These are phyloP conservation scores for Apiospora marii DNA, from an alignment of 2,329 filamentous ascomycete genomes.

Conservation along the genomic window DNA sequence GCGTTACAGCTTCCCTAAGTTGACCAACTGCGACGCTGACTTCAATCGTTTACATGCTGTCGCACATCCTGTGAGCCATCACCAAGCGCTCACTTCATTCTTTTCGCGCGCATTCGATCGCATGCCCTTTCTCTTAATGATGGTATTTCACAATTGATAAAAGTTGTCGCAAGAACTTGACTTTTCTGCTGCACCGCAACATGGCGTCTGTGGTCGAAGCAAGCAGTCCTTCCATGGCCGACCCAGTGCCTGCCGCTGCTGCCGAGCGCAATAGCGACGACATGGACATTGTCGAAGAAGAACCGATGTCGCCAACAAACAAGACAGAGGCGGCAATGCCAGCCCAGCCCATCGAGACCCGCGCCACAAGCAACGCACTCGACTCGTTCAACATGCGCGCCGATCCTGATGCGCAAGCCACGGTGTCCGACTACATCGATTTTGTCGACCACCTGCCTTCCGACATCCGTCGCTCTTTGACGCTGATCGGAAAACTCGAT, in stretches of 20 bases:
- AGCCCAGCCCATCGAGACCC: constrained; percentile 38
- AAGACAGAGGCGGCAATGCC: constrained; percentile 40
- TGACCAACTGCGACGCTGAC: not conserved
- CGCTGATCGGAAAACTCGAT: constrained; percentile 71
- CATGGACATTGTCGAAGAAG: constrained; percentile 15
- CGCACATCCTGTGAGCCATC: not conserved
- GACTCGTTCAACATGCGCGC: constrained; percentile 59
- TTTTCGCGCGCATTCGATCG: not conserved
- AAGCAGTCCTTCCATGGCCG: constrained; percentile 5
- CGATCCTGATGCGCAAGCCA: constrained; percentile 73
- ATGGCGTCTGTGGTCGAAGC: constrained; percentile 5
- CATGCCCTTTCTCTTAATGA: not conserved
- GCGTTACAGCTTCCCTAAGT: constrained; percentile 16
- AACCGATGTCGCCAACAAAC: constrained; percentile 35
- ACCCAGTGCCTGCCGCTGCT: not conserved
- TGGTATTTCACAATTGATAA: not conserved
- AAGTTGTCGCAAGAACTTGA: constrained; percentile 5
- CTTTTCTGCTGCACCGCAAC: constrained; percentile 7
- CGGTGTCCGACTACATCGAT: constrained; percentile 75
- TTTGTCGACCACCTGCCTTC: constrained; percentile 74
- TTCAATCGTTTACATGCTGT: not conserved
- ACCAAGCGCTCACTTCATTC: not conserved
- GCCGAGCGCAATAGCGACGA: constrained; percentile 12
- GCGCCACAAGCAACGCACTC: constrained; percentile 46
- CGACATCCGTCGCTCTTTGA: constrained; percentile 71